Base-by-base conservation (phyloP, 1,284 basidiomycete genomes). In the Acaromyces ingoldii region DNA sequence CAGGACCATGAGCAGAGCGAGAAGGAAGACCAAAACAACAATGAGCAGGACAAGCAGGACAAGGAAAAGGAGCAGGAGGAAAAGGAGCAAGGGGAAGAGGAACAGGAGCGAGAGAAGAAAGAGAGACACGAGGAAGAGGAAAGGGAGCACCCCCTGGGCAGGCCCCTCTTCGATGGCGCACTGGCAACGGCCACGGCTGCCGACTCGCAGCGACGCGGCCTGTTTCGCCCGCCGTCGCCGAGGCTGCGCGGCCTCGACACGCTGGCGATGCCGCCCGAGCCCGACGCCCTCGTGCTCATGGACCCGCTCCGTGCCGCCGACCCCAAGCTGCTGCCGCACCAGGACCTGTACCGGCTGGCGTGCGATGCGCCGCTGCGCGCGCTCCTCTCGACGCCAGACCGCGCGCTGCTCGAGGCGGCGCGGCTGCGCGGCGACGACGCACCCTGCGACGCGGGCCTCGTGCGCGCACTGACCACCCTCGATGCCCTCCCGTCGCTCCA, bases 301-400 rank as follows among this genome's bases (percentile, higher is more conserved):
- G 72, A 75, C 41, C 72, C 72, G 1, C 55, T 75, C 11, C 66
- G 72, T 15, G 59, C 66, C 3, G 55, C 65, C 38, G 72, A 75
- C 43, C 64, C 72, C 4, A 72, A 71, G 44, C 71, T 71, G 7
- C 53, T 75, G 11, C 50, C 60, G 13, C 65, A 51, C 15, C 55
- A 50, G 3, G 70, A 75, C 42, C 56, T 72, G 19, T 45, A 59
- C 21, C 50, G 51, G 29, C 55, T 74, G 38, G 68, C 72, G 36
- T 62, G 55, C 17, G 70, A 74, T 40, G 49, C 57, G 3, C 52
- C 45, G 13, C 45, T 74, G 25, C 63, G 72, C 1, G 55, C 54
- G n/a, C 39, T 72, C 24, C 59, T 74, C 11, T 59, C 58, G 1
- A 65, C 31, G 15, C 13, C 26, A n/a, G 36, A 25, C 26, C 67